phyloP scores from a whole-genome alignment of 805 yeast species.

The Debaryomyces castellii region DNA sequence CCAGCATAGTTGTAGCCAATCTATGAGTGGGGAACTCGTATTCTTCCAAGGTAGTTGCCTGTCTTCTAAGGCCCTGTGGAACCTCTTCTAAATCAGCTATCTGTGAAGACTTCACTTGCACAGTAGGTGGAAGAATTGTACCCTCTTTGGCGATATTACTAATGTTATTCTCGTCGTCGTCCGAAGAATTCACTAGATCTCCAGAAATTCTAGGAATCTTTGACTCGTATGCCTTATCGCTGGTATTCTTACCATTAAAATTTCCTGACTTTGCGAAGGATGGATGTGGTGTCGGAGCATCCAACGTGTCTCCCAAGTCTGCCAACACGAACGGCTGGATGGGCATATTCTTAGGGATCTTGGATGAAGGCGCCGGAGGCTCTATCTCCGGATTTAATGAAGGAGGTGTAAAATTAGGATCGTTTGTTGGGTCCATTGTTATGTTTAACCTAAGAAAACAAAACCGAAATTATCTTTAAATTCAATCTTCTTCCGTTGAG shows the following conservation, averaged over 20 bases:
- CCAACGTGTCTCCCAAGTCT: slow-evolving; percentile 67
- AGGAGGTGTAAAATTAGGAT: slow-evolving; percentile 88
- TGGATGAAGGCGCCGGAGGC: slow-evolving; percentile 65
- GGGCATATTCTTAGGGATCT: slow-evolving; percentile 73
- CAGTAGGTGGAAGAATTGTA: slow-evolving; percentile 37
- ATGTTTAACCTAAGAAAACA: background rate
- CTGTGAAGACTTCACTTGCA: slow-evolving; percentile 54
- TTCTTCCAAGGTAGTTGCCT: slow-evolving; percentile 65
- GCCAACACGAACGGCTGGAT: slow-evolving; percentile 79
- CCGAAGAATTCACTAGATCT: slow-evolving; percentile 46
- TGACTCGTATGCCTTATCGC: slow-evolving; percentile 24
- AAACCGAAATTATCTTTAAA: background rate
- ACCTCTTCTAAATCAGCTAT: slow-evolving; percentile 96
- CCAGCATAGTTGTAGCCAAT: slow-evolving; percentile 64
- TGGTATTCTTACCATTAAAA: slow-evolving; percentile 8
- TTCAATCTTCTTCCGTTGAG: background rate
- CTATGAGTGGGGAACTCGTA: slow-evolving; percentile 89
- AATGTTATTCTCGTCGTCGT: slow-evolving; percentile 36
- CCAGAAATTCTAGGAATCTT: slow-evolving; percentile 57
- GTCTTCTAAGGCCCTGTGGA: slow-evolving; percentile 90
- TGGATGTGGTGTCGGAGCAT: slow-evolving; percentile 68
- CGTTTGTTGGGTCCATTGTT: slow-evolving; percentile 88
- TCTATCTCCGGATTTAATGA: slow-evolving; percentile 59
- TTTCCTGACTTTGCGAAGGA: slow-evolving; percentile 12
- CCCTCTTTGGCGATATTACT: background rate